Evolutionary conservation across 2,329 filamentous ascomycete species (phyloP).

Genomic region (Cordyceps tenuipes): DNA sequence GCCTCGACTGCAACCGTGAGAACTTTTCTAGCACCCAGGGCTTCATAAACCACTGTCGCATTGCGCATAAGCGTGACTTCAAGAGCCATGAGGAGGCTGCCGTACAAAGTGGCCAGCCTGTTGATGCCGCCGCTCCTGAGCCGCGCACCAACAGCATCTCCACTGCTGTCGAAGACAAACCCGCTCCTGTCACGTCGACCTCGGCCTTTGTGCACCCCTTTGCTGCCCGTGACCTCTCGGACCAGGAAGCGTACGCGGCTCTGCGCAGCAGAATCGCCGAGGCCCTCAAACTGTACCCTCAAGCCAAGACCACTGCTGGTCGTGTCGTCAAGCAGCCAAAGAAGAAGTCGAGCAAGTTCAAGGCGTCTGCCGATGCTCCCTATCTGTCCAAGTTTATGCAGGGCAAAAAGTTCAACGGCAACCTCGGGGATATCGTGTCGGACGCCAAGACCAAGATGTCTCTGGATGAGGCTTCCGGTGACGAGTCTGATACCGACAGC

Average conservation of each 20-base stretch:
- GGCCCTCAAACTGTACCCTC: constrained; percentile 43
- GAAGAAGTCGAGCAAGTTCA: constrained; percentile 13
- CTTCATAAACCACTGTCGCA: constrained; percentile 98
- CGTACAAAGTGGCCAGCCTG: constrained; percentile 72
- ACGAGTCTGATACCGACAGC: constrained; percentile 43
- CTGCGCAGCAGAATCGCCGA: constrained; percentile 46
- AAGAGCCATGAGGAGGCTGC: constrained; percentile 95
- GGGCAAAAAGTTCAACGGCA: constrained; percentile 50
- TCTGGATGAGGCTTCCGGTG: constrained; percentile 43
- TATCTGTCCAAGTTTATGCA: constrained; percentile 60
- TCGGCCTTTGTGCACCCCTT: constrained; percentile 26
- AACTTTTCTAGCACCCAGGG: constrained; percentile 96
- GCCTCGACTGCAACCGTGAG: constrained; percentile 76
- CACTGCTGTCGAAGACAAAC: background rate
- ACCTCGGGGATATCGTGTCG: constrained; percentile 49
- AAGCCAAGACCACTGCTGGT: constrained; percentile 41
- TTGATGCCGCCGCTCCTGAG: constrained; percentile 42
- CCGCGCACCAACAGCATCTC: background rate
- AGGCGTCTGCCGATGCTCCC: constrained; percentile 53
- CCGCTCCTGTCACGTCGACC: constrained; percentile 12
- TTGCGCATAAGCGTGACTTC: constrained; percentile 86
- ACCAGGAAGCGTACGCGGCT: constrained; percentile 43
- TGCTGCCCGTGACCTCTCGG: constrained; percentile 36
- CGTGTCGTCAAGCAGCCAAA: constrained; percentile 28
- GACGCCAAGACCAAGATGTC: constrained; percentile 50